Conservation (phyloP, 2,329 filamentous ascomycete genomes). For the Lizonia empirigonia region DNA sequence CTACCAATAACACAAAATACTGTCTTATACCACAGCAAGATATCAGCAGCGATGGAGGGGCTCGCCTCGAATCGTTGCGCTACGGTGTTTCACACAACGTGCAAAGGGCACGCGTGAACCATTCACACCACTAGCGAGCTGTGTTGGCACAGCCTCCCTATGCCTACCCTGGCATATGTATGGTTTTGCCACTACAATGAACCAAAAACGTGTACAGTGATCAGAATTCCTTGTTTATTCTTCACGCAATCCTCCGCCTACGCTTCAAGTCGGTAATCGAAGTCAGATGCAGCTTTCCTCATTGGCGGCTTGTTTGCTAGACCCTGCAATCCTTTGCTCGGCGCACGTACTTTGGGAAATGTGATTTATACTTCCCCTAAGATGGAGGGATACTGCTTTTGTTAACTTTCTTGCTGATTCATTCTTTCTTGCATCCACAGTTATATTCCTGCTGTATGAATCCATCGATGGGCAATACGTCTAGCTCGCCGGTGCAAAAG, state of each 20-base stretch:
- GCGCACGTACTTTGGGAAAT: slow-evolving; percentile 6
- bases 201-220: background rate
- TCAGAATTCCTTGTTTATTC: background rate
- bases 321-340: slow-evolving; percentile 9
- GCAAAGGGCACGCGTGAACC: background rate
- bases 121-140: background rate
- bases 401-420: background rate
- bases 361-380: background rate
- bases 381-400: background rate
- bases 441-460: background rate
- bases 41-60: no score
- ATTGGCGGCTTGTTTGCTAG: slow-evolving; percentile 3
- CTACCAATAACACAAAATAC: no score
- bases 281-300: background rate
- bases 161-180: background rate
- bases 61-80: background rate
- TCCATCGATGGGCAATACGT: slow-evolving; percentile 37
- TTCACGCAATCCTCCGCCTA: background rate
- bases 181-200: background rate
- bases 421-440: background rate
- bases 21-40: no score
- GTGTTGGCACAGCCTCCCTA: background rate
- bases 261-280: background rate
- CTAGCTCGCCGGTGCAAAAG: slow-evolving; percentile 34
- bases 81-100: background rate